Percentiles rank a stretch among this genome's conserved stretches.
These are phyloP conservation scores for Candida tibetensis DNA, from an alignment of 805 yeast species.

Conservation along the genomic window DNA sequence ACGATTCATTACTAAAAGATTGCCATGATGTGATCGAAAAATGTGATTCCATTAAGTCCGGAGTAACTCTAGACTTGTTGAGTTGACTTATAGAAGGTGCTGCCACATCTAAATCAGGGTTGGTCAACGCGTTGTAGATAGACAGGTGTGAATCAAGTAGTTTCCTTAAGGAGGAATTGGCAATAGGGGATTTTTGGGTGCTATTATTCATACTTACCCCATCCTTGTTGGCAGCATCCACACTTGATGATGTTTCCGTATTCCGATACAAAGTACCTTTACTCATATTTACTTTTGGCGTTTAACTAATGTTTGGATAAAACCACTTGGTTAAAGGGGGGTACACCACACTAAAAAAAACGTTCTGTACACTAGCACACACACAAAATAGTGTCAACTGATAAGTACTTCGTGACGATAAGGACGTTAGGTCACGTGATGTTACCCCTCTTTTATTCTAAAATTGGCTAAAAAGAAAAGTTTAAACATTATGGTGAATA, in stretches of 20 bases:
- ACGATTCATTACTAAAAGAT: slow-evolving; percentile 21
- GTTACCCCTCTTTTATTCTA: neutral
- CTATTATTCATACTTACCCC: neutral
- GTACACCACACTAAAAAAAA: neutral
- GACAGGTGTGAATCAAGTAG: slow-evolving; percentile 38
- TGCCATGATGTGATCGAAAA: slow-evolving; percentile 31
- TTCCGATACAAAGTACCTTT: neutral
- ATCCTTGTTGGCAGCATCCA: neutral
- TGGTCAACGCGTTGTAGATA: slow-evolving; percentile 35
- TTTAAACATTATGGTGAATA: no score
- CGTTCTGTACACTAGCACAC: neutral
- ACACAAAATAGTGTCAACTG: neutral
- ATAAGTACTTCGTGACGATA: neutral
- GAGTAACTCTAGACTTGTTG: slow-evolving; percentile 3
- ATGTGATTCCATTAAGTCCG: slow-evolving; percentile 11
- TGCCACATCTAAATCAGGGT: slow-evolving; percentile 39
- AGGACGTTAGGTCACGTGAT: neutral
- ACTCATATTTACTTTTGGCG: neutral
- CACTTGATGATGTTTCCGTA: neutral
- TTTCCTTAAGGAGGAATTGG: slow-evolving; percentile 15
- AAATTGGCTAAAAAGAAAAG: no score
- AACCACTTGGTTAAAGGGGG: neutral
- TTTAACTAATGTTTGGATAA: neutral
- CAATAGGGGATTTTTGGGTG: neutral
- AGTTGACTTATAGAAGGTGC: neutral